Evolutionary conservation across 805 yeast genomes (phyloP).

Genomic region (Hanseniaspora thailandica): DNA sequence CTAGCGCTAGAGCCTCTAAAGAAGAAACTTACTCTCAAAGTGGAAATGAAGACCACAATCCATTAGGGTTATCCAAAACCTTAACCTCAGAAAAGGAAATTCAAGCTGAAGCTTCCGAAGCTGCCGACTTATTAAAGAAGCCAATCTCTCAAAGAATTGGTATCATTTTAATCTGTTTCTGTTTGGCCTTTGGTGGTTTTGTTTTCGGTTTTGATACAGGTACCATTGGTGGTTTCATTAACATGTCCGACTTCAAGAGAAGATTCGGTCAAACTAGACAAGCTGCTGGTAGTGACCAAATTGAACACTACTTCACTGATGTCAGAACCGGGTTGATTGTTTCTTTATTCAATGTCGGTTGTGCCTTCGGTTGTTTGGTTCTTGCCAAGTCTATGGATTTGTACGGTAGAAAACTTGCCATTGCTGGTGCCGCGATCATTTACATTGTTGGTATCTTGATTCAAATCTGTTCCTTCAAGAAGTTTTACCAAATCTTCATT

Average conservation of each 20-base stretch:
- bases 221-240: constrained; percentile 60
- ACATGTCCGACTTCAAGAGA: constrained; percentile 42
- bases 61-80: background rate
- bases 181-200: constrained; percentile 48
- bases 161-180: constrained; percentile 8
- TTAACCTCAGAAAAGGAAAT: background rate
- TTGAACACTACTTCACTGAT: constrained; percentile 30
- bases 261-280: constrained; percentile 42
- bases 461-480: constrained; percentile 41
- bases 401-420: constrained; percentile 48
- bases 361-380: constrained; percentile 56
- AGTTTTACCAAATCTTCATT: constrained; percentile 52
- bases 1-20: background rate
- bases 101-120: background rate
- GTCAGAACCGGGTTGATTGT: constrained; percentile 43
- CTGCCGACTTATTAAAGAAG: constrained; percentile 6
- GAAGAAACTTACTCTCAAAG: background rate
- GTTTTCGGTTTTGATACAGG: constrained; percentile 71
- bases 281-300: constrained; percentile 20
- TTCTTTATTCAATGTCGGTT: constrained; percentile 51
- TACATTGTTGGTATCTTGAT: constrained; percentile 51
- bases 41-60: background rate
- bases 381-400: constrained; percentile 46
- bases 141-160: constrained; percentile 5
- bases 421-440: constrained; percentile 41